phyloP scores from a whole-genome alignment of 192 early-diverging fungal species.

The Allomyces macrogynus region DNA sequence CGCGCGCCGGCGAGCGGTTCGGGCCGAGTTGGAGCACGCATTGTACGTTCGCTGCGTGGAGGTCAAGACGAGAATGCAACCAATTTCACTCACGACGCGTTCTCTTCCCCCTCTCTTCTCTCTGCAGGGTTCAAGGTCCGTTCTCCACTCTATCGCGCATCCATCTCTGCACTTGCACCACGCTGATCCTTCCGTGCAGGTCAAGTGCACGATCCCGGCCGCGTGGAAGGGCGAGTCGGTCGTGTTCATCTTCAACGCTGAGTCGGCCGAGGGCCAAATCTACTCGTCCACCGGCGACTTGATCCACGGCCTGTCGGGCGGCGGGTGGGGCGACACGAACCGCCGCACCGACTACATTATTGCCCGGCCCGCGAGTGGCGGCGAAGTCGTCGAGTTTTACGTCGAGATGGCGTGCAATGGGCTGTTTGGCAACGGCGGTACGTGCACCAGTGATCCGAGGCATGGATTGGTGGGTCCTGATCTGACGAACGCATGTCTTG shows the following conservation, averaged over 20 bases:
- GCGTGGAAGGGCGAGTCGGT: constrained; percentile 52
- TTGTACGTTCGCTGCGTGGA: not conserved
- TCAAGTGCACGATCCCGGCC: constrained; percentile 47
- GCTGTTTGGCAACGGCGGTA: constrained; percentile 61
- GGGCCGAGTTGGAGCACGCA: constrained; percentile 53
- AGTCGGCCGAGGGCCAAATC: constrained; percentile 60
- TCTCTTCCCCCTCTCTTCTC: not conserved
- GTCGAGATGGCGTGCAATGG: constrained; percentile 84
- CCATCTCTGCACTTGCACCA: constrained; percentile 13
- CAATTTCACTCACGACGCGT: not conserved
- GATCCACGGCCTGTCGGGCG: constrained; percentile 78
- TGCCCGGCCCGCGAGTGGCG: constrained; percentile 24
- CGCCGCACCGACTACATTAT: constrained; percentile 31
- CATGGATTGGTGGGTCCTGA: no score
- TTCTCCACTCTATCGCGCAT: constrained; percentile 11
- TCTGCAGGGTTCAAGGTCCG: not conserved
- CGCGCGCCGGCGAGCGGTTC: constrained; percentile 50
- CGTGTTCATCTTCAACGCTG: constrained; percentile 67
- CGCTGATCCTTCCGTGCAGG: constrained; percentile 6
- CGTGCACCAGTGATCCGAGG: no score
- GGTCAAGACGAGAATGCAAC: no score
- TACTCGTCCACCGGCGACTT: constrained; percentile 65
- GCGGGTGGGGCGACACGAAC: constrained; percentile 17
- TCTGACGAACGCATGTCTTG: no score
- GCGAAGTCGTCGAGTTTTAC: constrained; percentile 47